Evolutionary conservation across 2,329 filamentous ascomycete genomes (phyloP), one percentile per base, ranked within the genome.

Genomic region (Scorias spongiosa): DNA sequence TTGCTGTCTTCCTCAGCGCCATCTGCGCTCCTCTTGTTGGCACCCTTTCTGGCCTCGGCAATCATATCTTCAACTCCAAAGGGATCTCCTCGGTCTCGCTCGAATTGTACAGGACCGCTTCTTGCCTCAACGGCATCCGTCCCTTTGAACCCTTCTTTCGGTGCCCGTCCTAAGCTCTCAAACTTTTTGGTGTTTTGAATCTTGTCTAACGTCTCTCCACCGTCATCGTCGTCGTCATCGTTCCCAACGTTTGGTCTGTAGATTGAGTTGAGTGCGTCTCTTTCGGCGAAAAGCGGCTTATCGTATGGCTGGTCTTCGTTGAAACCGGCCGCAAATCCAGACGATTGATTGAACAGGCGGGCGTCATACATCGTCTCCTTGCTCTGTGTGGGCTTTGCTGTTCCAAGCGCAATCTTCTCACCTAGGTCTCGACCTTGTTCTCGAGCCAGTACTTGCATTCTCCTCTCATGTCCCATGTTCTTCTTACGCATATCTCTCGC

Each of bases 301-400:
- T 96, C 91, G 66, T 96, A 98, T 0, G 81, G 79, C 58, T 98
- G 91, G 62, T 98, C 91, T 63, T 98, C 91, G 63, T 98, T 98
- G 72, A 95, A 87, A 0, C 89, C 91, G 5, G 57, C 55, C 53
- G 87, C 81, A 60, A 98, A 93, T 0, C 91, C 91, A 54, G 83
- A 88, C 5, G 80, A 82, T 65, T 93, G 86, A 65, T 96, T 95
- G 66, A 98, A 98, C 28, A 98, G 67, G 36, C 91, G 75, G 2
- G 87, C 93, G 66, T 98, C 91, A 67, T 93, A 98, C 91, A 96
- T 96, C 18, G 84, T 80, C 63, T 98, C 91, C 44, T 81, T 81
- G 42, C 80, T 84, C 59, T 91, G 83, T 3, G 91, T 95, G 2
- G 91, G 91, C 63, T 96, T 98, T 5, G 91, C 91, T 41, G 96